Conservation (phyloP, 352 stramenopile species). For the Phytophthora tentaculata region DNA sequence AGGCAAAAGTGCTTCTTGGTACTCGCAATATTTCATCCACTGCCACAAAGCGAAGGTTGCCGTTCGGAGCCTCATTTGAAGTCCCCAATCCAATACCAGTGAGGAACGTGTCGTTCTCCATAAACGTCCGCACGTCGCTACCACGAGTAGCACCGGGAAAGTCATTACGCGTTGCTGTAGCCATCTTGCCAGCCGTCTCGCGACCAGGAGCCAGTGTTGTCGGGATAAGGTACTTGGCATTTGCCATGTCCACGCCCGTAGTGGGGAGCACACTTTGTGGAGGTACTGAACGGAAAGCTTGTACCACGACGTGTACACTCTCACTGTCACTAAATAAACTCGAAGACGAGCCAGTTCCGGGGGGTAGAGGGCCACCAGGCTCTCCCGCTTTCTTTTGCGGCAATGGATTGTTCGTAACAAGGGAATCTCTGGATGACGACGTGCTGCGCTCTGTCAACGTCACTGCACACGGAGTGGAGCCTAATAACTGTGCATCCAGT, state of each 20-base stretch:
- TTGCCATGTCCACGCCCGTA: constrained; percentile 74
- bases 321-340: constrained; percentile 40
- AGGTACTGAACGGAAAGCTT: constrained; percentile 54
- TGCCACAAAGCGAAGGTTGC: constrained; percentile 58
- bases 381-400: constrained; percentile 20
- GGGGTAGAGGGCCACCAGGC: not conserved
- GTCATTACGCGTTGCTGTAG: constrained; percentile 21
- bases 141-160: constrained; percentile 29
- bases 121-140: constrained; percentile 48
- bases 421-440: constrained; percentile 46
- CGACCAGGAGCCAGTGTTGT: constrained; percentile 56
- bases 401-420: constrained; percentile 19
- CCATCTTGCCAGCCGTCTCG: constrained; percentile 32
- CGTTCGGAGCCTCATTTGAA: constrained; percentile 36
- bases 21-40: constrained; percentile 84
- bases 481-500: constrained; percentile 60
- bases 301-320: constrained; percentile 56
- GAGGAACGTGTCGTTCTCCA: constrained; percentile 77
- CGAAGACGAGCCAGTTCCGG: constrained; percentile 17
- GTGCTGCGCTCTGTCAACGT: constrained; percentile 54
- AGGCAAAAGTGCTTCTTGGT: constrained; percentile 71
- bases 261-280: constrained; percentile 63
- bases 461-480: constrained; percentile 48
- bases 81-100: constrained; percentile 36
- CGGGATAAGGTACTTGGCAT: constrained; percentile 77